Conservation (phyloP, 2,329 filamentous ascomycete species). For the Nothophoma quercina region DNA sequence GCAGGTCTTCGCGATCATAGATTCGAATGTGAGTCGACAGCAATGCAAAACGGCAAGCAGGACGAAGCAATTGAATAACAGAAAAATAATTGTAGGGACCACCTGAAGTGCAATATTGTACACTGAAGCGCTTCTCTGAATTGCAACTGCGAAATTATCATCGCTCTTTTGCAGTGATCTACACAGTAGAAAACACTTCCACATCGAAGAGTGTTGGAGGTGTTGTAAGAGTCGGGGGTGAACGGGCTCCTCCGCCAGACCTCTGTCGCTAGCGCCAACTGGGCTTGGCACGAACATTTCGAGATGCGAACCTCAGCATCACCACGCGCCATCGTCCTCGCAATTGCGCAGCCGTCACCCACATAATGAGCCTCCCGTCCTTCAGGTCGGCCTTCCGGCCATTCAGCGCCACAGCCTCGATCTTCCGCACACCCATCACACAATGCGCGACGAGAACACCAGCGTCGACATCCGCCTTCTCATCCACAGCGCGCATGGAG, state of each 20-base stretch:
- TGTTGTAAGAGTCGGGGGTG: no score
- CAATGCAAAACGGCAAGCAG: no score
- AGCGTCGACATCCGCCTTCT: constrained; percentile 35
- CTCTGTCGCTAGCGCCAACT: constrained; percentile 17
- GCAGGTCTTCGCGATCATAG: no score
- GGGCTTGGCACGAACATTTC: constrained; percentile 20
- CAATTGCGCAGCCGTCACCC: constrained; percentile 1
- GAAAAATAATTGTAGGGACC: no score
- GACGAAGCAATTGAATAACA: no score
- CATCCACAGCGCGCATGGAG: constrained; percentile 37
- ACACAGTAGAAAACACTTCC: no score
- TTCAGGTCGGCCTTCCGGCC: constrained; percentile 36
- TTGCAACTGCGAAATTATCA: no score
- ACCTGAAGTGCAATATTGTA: no score
- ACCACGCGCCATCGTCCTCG: constrained; percentile 16
- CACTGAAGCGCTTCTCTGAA: no score
- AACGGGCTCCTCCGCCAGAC: not conserved
- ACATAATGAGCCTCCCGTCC: constrained; percentile 38
- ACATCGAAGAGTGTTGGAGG: not conserved
- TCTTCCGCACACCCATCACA: constrained; percentile 21
- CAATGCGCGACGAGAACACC: constrained; percentile 25
- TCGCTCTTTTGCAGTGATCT: no score
- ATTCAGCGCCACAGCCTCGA: constrained; percentile 12
- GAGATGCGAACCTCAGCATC: constrained; percentile 2
- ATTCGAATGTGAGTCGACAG: no score